Percentiles rank a stretch among this genome's conserved stretches.
These are phyloP conservation scores for Aquilaria malaccensis DNA, from an alignment of 345 rosid species.

Conservation along the genomic window DNA sequence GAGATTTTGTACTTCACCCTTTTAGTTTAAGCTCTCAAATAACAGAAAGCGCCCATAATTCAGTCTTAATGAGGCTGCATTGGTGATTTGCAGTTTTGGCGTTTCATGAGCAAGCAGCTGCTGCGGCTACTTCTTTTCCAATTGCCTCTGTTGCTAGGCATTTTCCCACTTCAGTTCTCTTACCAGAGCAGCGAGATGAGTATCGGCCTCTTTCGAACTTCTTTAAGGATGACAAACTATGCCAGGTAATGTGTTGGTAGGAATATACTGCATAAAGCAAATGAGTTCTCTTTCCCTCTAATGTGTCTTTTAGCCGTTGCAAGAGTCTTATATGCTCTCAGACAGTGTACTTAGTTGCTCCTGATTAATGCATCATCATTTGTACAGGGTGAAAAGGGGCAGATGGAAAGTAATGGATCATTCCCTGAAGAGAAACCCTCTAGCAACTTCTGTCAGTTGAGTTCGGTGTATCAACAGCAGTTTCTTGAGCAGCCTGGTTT, in stretches of 20 bases:
- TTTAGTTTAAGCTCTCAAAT: conserved; percentile 1
- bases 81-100: conserved; percentile 31
- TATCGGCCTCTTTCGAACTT: conserved; percentile 33
- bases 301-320: conserved; percentile 1
- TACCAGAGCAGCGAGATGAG: conserved; percentile 72
- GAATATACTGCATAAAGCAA: background rate
- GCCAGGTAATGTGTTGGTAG: conserved; percentile 35
- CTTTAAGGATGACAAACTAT: conserved; percentile 43
- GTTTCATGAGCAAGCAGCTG: conserved; percentile 51
- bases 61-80: background rate
- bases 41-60: background rate
- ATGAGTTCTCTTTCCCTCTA: background rate
- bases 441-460: conserved; percentile 21
- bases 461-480: conserved; percentile 29
- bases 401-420: conserved; percentile 27
- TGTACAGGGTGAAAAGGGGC: conserved; percentile 23
- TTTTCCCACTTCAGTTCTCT: conserved; percentile 63
- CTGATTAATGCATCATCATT: conserved; percentile 3
- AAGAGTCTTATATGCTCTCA: background rate
- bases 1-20: background rate
- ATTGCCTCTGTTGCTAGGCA: conserved; percentile 43
- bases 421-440: conserved; percentile 27
- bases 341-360: background rate
- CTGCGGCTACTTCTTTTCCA: conserved; percentile 42
- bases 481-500: conserved; percentile 37